Conservation (phyloP, 2,329 filamentous ascomycete species). For the Penicillium brasilianum region DNA sequence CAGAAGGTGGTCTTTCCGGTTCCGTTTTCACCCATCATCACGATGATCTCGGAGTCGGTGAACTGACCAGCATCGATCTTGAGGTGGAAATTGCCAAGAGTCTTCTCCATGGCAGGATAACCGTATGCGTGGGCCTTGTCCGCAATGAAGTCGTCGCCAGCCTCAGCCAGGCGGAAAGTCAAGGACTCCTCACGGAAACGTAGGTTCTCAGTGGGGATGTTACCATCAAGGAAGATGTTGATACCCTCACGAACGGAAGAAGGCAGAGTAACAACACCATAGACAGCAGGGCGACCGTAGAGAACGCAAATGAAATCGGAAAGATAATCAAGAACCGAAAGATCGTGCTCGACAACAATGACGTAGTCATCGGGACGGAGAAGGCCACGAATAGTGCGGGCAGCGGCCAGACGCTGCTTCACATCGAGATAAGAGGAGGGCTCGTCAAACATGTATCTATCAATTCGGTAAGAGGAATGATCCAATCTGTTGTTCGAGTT, state of each 20-base stretch:
- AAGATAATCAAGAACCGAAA: constrained; percentile 97
- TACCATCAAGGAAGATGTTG: constrained; percentile 98
- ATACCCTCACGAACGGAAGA: constrained; percentile 97
- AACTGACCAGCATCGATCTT: constrained; percentile 82
- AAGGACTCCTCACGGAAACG: constrained; percentile 97
- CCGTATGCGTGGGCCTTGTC: constrained; percentile 84
- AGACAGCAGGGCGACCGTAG: constrained; percentile 92
- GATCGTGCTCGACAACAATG: constrained; percentile 98
- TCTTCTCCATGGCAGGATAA: constrained; percentile 93
- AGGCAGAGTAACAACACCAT: constrained; percentile 95
- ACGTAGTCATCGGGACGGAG: constrained; percentile 90
- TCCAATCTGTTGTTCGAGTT: neutral
- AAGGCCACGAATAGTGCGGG: constrained; percentile 88
- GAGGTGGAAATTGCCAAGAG: constrained; percentile 84
- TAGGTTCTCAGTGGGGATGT: constrained; percentile 97
- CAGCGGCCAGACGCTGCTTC: constrained; percentile 94
- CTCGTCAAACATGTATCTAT: constrained; percentile 97
- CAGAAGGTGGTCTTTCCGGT: constrained; percentile 99
- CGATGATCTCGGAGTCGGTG: constrained; percentile 97
- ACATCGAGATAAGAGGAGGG: constrained; percentile 99
- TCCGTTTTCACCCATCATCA: constrained; percentile 99
- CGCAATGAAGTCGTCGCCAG: constrained; percentile 81
- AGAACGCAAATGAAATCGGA: constrained; percentile 98
- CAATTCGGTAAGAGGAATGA: constrained; percentile 21
- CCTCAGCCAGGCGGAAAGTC: constrained; percentile 91